Evolutionary conservation across 768 basidiomycete genomes (phyloP).

Genomic region (Podaxis rugospora): DNA sequence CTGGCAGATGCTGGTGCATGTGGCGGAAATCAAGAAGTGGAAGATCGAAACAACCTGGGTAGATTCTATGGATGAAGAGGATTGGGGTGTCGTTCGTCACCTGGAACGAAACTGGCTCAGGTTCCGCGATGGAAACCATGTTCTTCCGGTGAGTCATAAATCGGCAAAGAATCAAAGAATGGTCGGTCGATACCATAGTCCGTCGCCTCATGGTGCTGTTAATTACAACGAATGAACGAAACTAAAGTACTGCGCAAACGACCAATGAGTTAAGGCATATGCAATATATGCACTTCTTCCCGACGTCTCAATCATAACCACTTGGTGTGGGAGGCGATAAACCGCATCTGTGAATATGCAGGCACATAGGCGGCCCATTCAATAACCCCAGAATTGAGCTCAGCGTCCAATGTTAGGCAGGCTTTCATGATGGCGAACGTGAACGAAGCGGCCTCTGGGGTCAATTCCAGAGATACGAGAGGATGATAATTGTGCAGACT

Average conservation of each 20-base stretch:
- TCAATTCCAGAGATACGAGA: constrained; percentile 45
- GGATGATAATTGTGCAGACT: constrained; percentile 61
- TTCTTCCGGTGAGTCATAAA: constrained; percentile 14
- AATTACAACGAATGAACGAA: neutral
- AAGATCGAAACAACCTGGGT: constrained; percentile 58
- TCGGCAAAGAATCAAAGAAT: constrained; percentile 15
- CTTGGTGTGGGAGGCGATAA: neutral
- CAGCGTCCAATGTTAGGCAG: neutral
- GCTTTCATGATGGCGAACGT: neutral
- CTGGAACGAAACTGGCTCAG: constrained; percentile 69
- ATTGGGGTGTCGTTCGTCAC: constrained; percentile 63
- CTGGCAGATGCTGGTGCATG: constrained; percentile 70
- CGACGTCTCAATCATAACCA: neutral
- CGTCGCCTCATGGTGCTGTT: neutral
- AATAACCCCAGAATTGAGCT: neutral
- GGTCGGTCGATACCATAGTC: constrained; percentile 1
- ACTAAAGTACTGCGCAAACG: neutral
- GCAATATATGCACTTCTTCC: neutral
- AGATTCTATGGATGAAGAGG: constrained; percentile 26
- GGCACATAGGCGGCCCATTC: no score
- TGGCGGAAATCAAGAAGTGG: constrained; percentile 82
- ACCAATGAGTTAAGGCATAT: neutral
- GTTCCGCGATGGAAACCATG: constrained; percentile 51
- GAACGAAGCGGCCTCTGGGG: neutral
- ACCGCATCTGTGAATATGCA: no score